These are phyloP conservation scores for Phaffomyces antillensis DNA, from an alignment of 805 yeast genomes.

Conservation along the genomic window DNA sequence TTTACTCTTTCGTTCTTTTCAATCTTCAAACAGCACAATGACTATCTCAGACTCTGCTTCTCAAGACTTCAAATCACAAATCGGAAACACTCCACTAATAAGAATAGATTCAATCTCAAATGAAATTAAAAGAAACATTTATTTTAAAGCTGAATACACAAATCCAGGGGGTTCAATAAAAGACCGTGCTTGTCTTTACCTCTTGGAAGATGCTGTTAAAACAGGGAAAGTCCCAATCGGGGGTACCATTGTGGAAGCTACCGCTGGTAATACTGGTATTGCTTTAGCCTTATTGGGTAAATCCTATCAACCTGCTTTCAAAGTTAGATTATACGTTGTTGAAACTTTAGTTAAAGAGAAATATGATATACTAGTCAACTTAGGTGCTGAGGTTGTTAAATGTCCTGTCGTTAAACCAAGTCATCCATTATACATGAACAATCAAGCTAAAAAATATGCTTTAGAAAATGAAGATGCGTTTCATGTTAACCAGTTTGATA, in stretches of 20 bases:
- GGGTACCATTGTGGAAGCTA: constrained; percentile 72
- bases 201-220: constrained; percentile 52
- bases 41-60: constrained; percentile 1
- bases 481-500: constrained; percentile 80
- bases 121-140: constrained; percentile 62
- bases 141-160: constrained; percentile 63
- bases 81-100: constrained; percentile 73
- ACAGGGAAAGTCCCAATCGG: constrained; percentile 50
- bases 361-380: constrained; percentile 43
- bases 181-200: constrained; percentile 71
- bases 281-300: constrained; percentile 64
- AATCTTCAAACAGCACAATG: not conserved
- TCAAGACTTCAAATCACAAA: not conserved
- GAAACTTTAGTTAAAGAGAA: constrained; percentile 73
- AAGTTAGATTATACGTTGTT: constrained; percentile 70
- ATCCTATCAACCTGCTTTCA: constrained; percentile 24
- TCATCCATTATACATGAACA: constrained; percentile 37
- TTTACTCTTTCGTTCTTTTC: not conserved
- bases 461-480: constrained; percentile 41
- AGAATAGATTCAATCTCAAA: constrained; percentile 52
- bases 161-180: constrained; percentile 86
- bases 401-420: constrained; percentile 58
- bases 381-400: constrained; percentile 60
- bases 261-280: constrained; percentile 83
- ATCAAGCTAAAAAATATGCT: constrained; percentile 25